Conservation (phyloP, 306 rosid genomes). For the Aeschynomene evenia region DNA sequence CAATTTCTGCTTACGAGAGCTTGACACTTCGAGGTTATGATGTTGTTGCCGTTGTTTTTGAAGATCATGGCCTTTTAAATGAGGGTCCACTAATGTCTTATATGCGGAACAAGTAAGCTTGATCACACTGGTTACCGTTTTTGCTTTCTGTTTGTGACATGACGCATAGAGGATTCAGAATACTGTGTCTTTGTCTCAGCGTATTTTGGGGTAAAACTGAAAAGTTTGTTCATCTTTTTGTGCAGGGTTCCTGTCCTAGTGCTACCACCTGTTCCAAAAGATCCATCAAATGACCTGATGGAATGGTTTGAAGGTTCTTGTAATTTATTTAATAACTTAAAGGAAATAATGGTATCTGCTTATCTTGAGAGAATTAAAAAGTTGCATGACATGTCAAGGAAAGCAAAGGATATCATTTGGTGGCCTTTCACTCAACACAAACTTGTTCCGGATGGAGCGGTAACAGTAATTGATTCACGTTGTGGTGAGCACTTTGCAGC, state of each 20-base stretch:
- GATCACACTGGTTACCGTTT: conserved; percentile 3
- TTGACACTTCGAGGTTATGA: conserved; percentile 87
- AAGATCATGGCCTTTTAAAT: conserved; percentile 83
- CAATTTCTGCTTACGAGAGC: conserved; percentile 89
- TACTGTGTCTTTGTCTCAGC: background rate
- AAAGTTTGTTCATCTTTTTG: conserved; percentile 26
- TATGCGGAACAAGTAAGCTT: conserved; percentile 63
- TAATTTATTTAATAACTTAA: conserved; percentile 55
- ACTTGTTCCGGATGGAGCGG: conserved; percentile 67
- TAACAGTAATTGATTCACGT: conserved; percentile 95
- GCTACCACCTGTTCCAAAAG: conserved; percentile 81
- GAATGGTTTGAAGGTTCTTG: conserved; percentile 74
- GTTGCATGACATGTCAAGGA: conserved; percentile 81
- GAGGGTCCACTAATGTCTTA: conserved; percentile 76
- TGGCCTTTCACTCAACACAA: conserved; percentile 99
- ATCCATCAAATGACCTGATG: conserved; percentile 68
- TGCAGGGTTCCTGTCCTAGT: conserved; percentile 83
- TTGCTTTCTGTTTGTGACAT: conserved; percentile 23
- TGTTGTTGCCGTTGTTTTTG: conserved; percentile 71
- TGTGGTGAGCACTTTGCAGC: conserved; percentile 87
- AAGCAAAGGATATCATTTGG: conserved; percentile 78
- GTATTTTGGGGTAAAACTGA: background rate
- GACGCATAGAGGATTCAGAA: background rate
- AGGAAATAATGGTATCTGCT: conserved; percentile 68
- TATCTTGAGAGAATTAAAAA: conserved; percentile 55